Conservation (phyloP, 352 stramenopile genomes). For the Phytophthora brassicae region DNA sequence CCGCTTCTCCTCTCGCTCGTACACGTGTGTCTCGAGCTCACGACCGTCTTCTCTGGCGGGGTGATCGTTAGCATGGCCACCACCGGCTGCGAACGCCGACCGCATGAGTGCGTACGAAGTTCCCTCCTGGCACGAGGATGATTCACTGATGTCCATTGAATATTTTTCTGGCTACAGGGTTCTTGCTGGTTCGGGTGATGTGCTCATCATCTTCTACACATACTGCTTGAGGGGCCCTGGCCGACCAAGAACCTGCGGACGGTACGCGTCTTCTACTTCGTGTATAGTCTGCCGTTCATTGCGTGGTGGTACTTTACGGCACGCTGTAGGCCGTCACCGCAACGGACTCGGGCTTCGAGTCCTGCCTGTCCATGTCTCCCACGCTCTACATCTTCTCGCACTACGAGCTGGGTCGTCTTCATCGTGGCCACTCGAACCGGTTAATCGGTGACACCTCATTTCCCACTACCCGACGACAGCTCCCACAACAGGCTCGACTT, state of each 20-base stretch:
- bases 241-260: constrained; percentile 59
- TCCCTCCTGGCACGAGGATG: background rate
- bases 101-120: constrained; percentile 49
- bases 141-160: constrained; percentile 12
- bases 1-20: constrained; percentile 66
- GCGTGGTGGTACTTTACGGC: constrained; percentile 74
- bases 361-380: constrained; percentile 66
- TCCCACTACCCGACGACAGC: no score
- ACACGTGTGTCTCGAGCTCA: constrained; percentile 53
- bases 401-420: constrained; percentile 69
- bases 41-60: constrained; percentile 58
- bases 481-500: no score
- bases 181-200: constrained; percentile 63
- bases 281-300: constrained; percentile 59
- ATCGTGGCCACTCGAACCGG: no score
- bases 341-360: constrained; percentile 66
- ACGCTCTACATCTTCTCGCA: constrained; percentile 70
- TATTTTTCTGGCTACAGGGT: no score
- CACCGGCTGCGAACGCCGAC: constrained; percentile 67
- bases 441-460: no score
- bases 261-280: constrained; percentile 62
- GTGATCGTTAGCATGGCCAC: constrained; percentile 71
- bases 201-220: constrained; percentile 67
- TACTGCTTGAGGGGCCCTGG: constrained; percentile 66
- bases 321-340: constrained; percentile 57